These are phyloP conservation scores for Tricholoma flavovirens DNA, from an alignment of 768 basidiomycete genomes.

Conservation along the genomic window DNA sequence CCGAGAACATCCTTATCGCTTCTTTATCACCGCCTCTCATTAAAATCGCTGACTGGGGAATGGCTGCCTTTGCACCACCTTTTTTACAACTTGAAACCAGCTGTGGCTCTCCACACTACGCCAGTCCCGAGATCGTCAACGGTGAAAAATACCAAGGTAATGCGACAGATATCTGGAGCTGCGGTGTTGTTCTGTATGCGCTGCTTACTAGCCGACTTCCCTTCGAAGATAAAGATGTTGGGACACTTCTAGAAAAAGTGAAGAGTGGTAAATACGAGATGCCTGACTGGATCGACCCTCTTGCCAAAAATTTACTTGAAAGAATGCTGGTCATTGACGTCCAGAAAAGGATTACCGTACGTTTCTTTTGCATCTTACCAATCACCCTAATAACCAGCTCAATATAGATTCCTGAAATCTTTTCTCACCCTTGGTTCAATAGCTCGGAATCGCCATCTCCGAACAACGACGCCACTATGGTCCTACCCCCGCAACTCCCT, in stretches of 20 bases:
- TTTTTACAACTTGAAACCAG: slow-evolving; percentile 85
- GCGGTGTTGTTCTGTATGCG: slow-evolving; percentile 89
- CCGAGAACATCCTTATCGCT: slow-evolving; percentile 93
- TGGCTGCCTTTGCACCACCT: slow-evolving; percentile 93
- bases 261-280: slow-evolving; percentile 82
- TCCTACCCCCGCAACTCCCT: slow-evolving; percentile 34
- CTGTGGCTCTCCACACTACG: slow-evolving; percentile 96
- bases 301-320: slow-evolving; percentile 76
- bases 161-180: slow-evolving; percentile 94
- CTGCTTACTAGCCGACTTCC: slow-evolving; percentile 87
- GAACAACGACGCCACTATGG: slow-evolving; percentile 12
- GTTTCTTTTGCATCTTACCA: slow-evolving; percentile 18
- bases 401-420: slow-evolving; percentile 76
- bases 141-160: slow-evolving; percentile 85
- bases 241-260: slow-evolving; percentile 76
- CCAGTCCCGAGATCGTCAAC: slow-evolving; percentile 93
- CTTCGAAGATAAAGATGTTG: slow-evolving; percentile 88
- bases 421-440: slow-evolving; percentile 77
- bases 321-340: slow-evolving; percentile 90
- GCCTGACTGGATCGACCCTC: slow-evolving; percentile 73
- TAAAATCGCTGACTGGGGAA: slow-evolving; percentile 98
- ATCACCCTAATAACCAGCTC: neutral
- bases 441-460: slow-evolving; percentile 22
- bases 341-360: slow-evolving; percentile 70
- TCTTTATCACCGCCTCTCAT: slow-evolving; percentile 74